Conservation (phyloP, 2,329 filamentous ascomycete species). For the Hypoxylon sp. region DNA sequence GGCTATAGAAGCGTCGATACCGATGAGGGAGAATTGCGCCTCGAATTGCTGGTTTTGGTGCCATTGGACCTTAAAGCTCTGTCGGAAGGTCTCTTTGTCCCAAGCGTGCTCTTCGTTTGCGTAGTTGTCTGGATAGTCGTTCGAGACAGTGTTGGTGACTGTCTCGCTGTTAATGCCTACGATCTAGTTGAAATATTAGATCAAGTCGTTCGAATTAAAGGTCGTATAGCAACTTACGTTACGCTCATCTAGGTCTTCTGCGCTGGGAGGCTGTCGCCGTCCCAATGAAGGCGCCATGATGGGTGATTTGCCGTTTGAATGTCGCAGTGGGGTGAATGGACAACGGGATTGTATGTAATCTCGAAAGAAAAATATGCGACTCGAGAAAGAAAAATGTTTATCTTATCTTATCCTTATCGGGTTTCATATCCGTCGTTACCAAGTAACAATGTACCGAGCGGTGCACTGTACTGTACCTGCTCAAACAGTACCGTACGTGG, state of each 20-base stretch:
- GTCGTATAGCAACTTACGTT: conserved; percentile 45
- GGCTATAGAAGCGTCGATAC: conserved; percentile 91
- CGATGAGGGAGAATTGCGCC: conserved; percentile 90
- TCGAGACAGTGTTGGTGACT: conserved; percentile 88
- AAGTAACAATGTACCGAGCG: too few relatives aligned
- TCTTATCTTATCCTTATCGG: conserved; percentile 50
- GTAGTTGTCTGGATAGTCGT: conserved; percentile 92
- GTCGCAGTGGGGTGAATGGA: conserved; percentile 47
- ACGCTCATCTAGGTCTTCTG: conserved; percentile 51
- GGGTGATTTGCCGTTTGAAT: conserved; percentile 36
- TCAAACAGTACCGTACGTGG: too few relatives aligned
- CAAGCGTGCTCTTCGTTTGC: conserved; percentile 89
- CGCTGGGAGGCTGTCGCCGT: conserved; percentile 44
- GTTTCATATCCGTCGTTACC: conserved; percentile 21
- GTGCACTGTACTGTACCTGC: too few relatives aligned
- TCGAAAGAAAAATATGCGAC: conserved; percentile 46
- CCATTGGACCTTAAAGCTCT: conserved; percentile 82
- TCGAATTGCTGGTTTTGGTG: conserved; percentile 85
- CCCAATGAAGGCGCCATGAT: conserved; percentile 54
- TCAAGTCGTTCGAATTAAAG: not conserved
- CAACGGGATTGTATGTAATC: conserved; percentile 25
- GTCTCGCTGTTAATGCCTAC: conserved; percentile 92
- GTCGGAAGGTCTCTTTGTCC: conserved; percentile 79
- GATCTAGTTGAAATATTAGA: conserved; percentile 67
- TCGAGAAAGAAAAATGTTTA: conserved; percentile 33